Evolutionary conservation across 2,329 filamentous ascomycete genomes (phyloP).

Genomic region (Arthrobotrys pseudoclavata): DNA sequence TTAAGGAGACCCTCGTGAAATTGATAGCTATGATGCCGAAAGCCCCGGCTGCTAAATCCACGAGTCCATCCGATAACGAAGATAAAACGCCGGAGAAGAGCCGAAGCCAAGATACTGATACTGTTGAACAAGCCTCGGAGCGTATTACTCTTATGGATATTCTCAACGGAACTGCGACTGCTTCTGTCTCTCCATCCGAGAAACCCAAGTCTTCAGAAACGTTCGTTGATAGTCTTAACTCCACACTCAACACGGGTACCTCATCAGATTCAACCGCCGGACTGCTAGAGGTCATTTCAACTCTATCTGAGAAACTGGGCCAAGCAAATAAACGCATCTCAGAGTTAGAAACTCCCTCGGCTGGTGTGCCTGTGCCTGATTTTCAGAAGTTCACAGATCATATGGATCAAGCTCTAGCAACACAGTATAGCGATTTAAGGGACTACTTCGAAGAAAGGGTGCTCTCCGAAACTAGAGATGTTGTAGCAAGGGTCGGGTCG

Average conservation of each 20-base stretch:
- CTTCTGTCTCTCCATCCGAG: not conserved
- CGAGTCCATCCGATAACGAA: not conserved
- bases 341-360: not conserved
- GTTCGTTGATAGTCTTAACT: not conserved
- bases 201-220: not conserved
- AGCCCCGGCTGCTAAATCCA: not conserved
- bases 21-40: not conserved
- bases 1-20: not conserved
- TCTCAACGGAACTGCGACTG: constrained; percentile 6
- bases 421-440: constrained; percentile 3
- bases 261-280: too few relatives aligned
- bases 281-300: not conserved
- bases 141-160: constrained; percentile 47
- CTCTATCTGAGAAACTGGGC: not conserved
- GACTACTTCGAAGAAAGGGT: constrained; percentile 8
- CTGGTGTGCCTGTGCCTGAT: too few relatives aligned
- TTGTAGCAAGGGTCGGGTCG: constrained; percentile 15
- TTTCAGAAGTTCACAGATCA: constrained; percentile 8
- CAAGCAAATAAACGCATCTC: not conserved
- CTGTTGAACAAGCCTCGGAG: constrained; percentile 3
- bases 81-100: not conserved
- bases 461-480: constrained; percentile 7
- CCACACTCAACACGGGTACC: not conserved
- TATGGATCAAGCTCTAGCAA: not conserved
- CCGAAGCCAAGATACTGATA: not conserved